Evolutionary conservation across 2,329 filamentous ascomycete species (phyloP).

Genomic region (Catunica adiposa): DNA sequence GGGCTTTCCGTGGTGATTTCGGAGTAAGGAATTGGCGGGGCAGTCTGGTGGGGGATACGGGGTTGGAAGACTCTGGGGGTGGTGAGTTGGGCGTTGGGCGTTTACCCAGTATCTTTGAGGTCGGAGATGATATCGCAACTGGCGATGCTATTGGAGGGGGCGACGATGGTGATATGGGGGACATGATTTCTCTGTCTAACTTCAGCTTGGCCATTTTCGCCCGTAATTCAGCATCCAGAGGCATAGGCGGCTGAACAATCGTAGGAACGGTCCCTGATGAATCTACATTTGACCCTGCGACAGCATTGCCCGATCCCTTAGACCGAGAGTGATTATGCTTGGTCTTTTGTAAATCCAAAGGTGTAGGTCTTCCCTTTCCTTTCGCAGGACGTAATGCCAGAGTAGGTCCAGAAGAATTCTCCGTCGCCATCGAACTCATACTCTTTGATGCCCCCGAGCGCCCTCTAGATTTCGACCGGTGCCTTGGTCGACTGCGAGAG

Average conservation of each 20-base stretch:
- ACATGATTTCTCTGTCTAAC: not conserved
- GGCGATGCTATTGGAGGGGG: too few species aligned
- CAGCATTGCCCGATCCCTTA: not conserved
- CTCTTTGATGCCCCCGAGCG: not conserved
- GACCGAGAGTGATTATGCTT: not conserved
- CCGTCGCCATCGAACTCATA: too few species aligned
- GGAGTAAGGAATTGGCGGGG: constrained; percentile 7
- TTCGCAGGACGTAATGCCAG: too few species aligned
- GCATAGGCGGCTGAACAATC: not conserved
- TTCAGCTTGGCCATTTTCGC: not conserved
- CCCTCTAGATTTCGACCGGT: not conserved
- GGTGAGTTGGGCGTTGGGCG: not conserved
- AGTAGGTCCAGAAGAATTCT: not conserved
- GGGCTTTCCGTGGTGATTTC: not conserved
- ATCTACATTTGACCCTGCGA: not conserved
- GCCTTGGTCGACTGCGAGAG: not conserved
- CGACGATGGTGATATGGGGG: not conserved
- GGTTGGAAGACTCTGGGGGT: not conserved
- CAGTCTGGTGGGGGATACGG: not conserved
- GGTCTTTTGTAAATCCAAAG: not conserved
- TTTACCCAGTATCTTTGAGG: not conserved
- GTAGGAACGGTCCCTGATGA: not conserved
- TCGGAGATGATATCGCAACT: too few species aligned
- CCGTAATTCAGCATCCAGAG: not conserved
- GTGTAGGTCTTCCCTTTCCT: not conserved